phyloP scores from a whole-genome alignment of 2,329 filamentous ascomycete genomes.

The Raffaelea ambrosiae region DNA sequence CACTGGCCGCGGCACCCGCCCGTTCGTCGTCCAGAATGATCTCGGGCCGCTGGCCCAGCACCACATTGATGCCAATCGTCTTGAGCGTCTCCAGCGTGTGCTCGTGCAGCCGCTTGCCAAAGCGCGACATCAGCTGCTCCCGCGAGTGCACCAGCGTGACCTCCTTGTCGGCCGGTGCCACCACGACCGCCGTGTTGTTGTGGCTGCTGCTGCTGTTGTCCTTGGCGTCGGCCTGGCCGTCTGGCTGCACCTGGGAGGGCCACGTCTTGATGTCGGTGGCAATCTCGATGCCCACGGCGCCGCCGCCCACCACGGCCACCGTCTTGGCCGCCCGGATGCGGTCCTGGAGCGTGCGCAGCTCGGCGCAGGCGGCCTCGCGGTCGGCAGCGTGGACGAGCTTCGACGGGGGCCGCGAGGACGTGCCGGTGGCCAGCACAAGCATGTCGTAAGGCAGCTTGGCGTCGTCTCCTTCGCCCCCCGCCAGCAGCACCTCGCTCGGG shows the following conservation, averaged over 20 bases:
- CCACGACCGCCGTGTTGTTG: no score
- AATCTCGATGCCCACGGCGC: constrained; percentile 54
- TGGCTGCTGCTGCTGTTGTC: not conserved
- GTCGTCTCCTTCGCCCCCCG: not conserved
- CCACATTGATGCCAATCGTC: constrained; percentile 38
- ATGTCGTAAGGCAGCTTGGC: constrained; percentile 44
- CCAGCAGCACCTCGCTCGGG: not conserved
- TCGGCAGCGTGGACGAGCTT: constrained; percentile 35
- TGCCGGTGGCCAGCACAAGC: constrained; percentile 50
- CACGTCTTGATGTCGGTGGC: constrained; percentile 46
- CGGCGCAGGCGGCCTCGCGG: constrained; percentile 31
- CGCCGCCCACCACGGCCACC: constrained; percentile 47
- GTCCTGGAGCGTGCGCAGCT: constrained; percentile 36
- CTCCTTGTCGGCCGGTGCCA: constrained; percentile 43
- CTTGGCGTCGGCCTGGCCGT: not conserved
- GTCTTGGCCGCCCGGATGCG: constrained; percentile 31
- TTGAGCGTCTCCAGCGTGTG: constrained; percentile 30
- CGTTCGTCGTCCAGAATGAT: constrained; percentile 22
- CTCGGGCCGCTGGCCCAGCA: constrained; percentile 42
- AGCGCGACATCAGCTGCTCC: constrained; percentile 30
- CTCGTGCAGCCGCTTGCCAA: constrained; percentile 23
- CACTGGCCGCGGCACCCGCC: constrained; percentile 10
- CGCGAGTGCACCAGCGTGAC: constrained; percentile 52
- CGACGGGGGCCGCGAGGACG: constrained; percentile 34
- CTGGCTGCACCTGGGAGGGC: not conserved